A percentile compares a stretch with the other conserved stretches of the same genome.
Evolutionary conservation across 202 grass and related monocot species (phyloP).

Genomic region (Saccharum hybrid): DNA sequence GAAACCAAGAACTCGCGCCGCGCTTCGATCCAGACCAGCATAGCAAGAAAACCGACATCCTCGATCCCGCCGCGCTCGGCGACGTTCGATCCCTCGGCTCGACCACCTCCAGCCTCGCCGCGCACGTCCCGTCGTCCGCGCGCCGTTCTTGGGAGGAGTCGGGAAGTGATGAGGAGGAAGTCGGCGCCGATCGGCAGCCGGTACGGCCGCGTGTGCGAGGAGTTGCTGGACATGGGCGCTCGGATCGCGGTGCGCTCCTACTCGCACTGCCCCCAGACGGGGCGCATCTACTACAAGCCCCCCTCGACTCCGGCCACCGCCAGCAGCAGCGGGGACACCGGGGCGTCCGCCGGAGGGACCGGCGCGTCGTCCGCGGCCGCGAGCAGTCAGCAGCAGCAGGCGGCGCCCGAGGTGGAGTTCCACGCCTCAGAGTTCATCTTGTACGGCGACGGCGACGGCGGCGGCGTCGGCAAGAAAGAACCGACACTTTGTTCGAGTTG

Average conservation of each 20-base stretch:
- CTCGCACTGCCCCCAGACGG: conserved; percentile 64
- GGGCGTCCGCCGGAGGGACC: background rate
- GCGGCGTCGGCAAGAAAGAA: conserved; percentile 18
- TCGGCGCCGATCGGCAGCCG: conserved; percentile 40
- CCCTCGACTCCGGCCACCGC: conserved; percentile 38
- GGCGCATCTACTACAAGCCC: conserved; percentile 74
- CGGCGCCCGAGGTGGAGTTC: conserved; percentile 20
- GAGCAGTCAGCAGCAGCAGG: background rate
- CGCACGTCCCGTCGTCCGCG: too few species aligned
- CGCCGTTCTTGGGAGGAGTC: background rate
- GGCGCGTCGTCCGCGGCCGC: background rate
- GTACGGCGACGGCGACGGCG: conserved; percentile 18
- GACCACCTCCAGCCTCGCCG: background rate
- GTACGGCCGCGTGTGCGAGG: conserved; percentile 45
- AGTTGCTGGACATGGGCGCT: conserved; percentile 53
- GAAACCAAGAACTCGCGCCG: conserved; percentile 23
- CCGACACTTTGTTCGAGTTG: background rate
- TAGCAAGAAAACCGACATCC: background rate
- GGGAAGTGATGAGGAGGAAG: conserved; percentile 21
- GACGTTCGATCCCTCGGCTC: background rate
- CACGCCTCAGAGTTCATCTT: conserved; percentile 57
- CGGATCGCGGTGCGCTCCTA: conserved; percentile 57
- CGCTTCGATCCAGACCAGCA: background rate
- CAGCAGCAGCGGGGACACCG: background rate
- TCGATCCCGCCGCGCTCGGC: background rate